Percentiles rank a stretch among this genome's conserved stretches.
phyloP scores from a whole-genome alignment of 495 filamentous ascomycete species.

The Pseudomonodictys pantanalensis region DNA sequence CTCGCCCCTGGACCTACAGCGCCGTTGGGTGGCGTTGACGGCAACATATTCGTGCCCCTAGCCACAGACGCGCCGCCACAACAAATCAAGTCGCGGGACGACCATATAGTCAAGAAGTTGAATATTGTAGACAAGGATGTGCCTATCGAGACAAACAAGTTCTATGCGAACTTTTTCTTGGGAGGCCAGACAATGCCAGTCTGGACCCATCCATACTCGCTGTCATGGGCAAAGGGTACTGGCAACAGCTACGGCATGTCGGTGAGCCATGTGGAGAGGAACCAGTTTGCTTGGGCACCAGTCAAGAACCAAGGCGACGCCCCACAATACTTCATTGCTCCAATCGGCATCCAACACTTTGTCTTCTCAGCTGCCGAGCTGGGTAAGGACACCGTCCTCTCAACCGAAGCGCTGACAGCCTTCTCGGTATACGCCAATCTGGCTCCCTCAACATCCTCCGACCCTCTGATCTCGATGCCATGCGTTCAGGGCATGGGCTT shows the following conservation, averaged over 20 bases:
- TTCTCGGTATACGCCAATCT: slow-evolving; percentile 76
- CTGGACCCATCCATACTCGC: slow-evolving; percentile 83
- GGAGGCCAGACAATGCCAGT: slow-evolving; percentile 65
- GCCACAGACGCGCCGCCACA: slow-evolving; percentile 38
- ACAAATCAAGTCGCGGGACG: slow-evolving; percentile 35
- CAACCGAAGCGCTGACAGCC: slow-evolving; percentile 58
- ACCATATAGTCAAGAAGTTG: slow-evolving; percentile 38
- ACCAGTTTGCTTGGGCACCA: slow-evolving; percentile 63
- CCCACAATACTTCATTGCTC: slow-evolving; percentile 71
- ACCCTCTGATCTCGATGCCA: slow-evolving; percentile 67
- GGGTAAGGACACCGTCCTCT: slow-evolving; percentile 55
- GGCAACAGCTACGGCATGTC: slow-evolving; percentile 65
- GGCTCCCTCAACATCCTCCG: slow-evolving; percentile 49
- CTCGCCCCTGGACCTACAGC: slow-evolving; percentile 25
- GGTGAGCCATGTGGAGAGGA: slow-evolving; percentile 66
- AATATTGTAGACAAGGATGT: slow-evolving; percentile 42
- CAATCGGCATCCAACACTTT: slow-evolving; percentile 76
- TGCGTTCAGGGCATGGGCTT: slow-evolving; percentile 89
- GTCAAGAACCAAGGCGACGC: slow-evolving; percentile 50
- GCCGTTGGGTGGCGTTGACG: slow-evolving; percentile 22
- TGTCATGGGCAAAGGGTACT: slow-evolving; percentile 70
- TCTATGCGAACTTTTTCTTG: slow-evolving; percentile 86
- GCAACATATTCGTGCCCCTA: slow-evolving; percentile 42
- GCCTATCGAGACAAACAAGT: slow-evolving; percentile 82
- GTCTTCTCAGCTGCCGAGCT: slow-evolving; percentile 77